A percentile compares a stretch with the other conserved stretches of the same genome.
Conservation (phyloP, 768 basidiomycete genomes). For the Nidularia pulvinata region DNA sequence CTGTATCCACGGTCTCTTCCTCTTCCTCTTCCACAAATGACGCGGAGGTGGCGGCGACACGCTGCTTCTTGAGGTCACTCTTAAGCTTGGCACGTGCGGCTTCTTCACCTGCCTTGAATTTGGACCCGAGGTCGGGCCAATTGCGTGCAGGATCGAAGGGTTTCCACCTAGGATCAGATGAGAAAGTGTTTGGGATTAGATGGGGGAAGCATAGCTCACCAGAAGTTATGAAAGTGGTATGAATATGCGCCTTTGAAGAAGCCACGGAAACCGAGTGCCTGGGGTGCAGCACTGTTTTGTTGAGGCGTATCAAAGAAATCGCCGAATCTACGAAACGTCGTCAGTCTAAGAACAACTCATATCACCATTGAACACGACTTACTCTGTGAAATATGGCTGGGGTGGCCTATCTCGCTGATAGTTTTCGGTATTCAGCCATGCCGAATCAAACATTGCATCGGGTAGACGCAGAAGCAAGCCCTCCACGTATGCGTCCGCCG, state of each 20-base stretch:
- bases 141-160: slow-evolving; percentile 88
- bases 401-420: slow-evolving; percentile 91
- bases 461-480: slow-evolving; percentile 78
- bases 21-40: slow-evolving; percentile 1
- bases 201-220: slow-evolving; percentile 41
- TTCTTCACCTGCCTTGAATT: slow-evolving; percentile 76
- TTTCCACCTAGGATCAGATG: slow-evolving; percentile 70
- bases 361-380: slow-evolving; percentile 14
- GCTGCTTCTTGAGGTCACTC: slow-evolving; percentile 22
- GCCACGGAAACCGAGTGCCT: slow-evolving; percentile 83
- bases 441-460: slow-evolving; percentile 92
- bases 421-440: slow-evolving; percentile 92
- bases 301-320: slow-evolving; percentile 82
- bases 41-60: slow-evolving; percentile 5
- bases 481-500: slow-evolving; percentile 80
- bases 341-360: not conserved
- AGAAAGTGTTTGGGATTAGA: not conserved
- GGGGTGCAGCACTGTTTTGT: slow-evolving; percentile 72
- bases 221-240: slow-evolving; percentile 95
- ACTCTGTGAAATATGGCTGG: slow-evolving; percentile 91
- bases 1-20: slow-evolving; percentile 35
- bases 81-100: slow-evolving; percentile 46
- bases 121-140: slow-evolving; percentile 86
- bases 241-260: slow-evolving; percentile 95
- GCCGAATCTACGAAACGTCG: slow-evolving; percentile 52